Evolutionary conservation across 2,329 filamentous ascomycete genomes (phyloP), one percentile per base, ranked within the genome.

Genomic region (Fonsecaea multimorphosa): DNA sequence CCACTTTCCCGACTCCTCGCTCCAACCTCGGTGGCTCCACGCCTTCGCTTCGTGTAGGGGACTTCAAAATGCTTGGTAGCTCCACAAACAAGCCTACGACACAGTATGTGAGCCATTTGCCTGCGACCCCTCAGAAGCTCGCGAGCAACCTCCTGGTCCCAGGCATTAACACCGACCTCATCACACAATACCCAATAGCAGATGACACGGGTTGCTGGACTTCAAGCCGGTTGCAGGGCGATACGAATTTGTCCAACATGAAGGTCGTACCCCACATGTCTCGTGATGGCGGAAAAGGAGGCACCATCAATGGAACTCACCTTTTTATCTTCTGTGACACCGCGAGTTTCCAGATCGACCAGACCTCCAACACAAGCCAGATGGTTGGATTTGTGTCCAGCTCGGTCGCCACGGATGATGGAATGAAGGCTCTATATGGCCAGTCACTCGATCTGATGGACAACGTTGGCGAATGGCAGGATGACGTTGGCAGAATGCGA

Each of bases 251-350:
- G n/a, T 53, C 64, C 19, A 36, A 62, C 24, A 68, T 71, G 68
- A 69, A 62, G 34, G 65, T 68, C 2, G 68, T 62, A 14, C 74
- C 74, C 59, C 74, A 72, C 49, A 55, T 76, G 22, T 73, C 73
- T 19, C 70, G 74, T 56, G 74, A 76, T 61, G 74, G 74, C 31
- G 74, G 74, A 46, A 73, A 73, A 68, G 74, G 74, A 16, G 74
- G 74, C 12, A 73, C 71, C 31, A 64, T 76, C 34, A 74, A 76
- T 59, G 74, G 74, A 14, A 71, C 74, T 19, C 73, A 75, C 49
- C 49, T 76, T n/a, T 76, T 76, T 57, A 55, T 74, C 24, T 76
- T 76, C 53, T 74, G 72, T 46, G 74, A 76, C 61, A 76, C 74
- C 40, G 72, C 72, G n/a, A 72, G 68, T 32, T 76, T 73, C 66